Base-by-base conservation (phyloP, 768 basidiomycete genomes). In the Leucocoprinus sp. region DNA sequence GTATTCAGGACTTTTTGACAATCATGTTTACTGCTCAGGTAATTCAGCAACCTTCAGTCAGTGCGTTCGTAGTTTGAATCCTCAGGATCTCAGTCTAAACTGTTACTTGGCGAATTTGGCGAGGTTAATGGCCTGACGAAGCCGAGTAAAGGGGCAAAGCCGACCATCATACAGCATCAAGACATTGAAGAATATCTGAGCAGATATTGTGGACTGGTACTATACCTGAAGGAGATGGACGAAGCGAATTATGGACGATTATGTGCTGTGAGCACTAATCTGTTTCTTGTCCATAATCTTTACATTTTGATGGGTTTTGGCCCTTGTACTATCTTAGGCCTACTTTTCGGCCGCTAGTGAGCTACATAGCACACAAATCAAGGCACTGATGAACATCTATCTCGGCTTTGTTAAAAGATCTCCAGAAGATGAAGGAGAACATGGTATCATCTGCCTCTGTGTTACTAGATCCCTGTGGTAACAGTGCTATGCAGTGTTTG, bases 221-320 rank as follows among this genome's bases (percentile, higher is more conserved):
- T 97, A 14, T 98, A 95, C 58, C 65, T 97, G 46, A 93, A 91
- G 60, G 95, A 98, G 68, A 95, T 97, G 88, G 93, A 96, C 50
- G 90, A 96, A 60, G 66, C 64, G 44, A 64, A 86, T 18, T 98
- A 97, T 60, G 84, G 82, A 34, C 90, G 87, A 57, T 65, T 97
- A 23, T 97, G 93, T 57, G 90, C 84, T 31, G 52, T 54, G 39
- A 29, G 95, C 95, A 57, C 46, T 85, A 72, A 4, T n/a, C 8
- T 29, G 24, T 42, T 29, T 42, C 28, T 15, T 40, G 33, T 19
- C 34, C 35, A 19, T 45, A 15, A 7, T 23, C 18, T 36, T 31
- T 29, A 15, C 14, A 34, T 27, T 22, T 9, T 26, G 38, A 19
- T 24, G 45, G 42, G 55, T 21, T 50, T 8, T n/a, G n/a, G 5